phyloP scores from a whole-genome alignment of 1,284 basidiomycete genomes.

The Rhodotorula mucilaginosa region DNA sequence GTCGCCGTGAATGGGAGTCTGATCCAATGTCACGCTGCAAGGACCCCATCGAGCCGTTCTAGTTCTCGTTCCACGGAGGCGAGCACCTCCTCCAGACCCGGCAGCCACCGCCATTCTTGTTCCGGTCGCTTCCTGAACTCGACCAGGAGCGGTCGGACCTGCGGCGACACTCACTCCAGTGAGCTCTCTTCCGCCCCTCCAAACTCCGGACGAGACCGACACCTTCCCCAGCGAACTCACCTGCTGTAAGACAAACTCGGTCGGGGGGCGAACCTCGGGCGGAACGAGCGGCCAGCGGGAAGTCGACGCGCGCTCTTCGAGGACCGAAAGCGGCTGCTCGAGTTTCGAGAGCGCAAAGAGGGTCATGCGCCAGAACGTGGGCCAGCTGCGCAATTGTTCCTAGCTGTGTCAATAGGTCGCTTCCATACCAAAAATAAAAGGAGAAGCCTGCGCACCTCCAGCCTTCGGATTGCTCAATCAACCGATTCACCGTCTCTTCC shows the following conservation, averaged over 20 bases:
- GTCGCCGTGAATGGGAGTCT: no score
- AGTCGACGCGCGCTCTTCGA: background rate
- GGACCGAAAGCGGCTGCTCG: background rate
- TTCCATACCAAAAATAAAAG: background rate
- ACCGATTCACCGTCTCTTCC: conserved; percentile 51
- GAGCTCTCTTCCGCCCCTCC: background rate
- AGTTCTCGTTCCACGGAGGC: background rate
- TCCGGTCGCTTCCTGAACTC: background rate
- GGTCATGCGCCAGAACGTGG: conserved; percentile 39
- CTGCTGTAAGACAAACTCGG: conserved; percentile 6
- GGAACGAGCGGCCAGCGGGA: conserved; percentile 5
- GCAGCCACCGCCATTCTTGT: background rate
- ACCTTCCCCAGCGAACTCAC: background rate
- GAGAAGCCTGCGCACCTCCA: conserved; percentile 48
- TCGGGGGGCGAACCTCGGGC: background rate
- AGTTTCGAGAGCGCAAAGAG: conserved; percentile 13
- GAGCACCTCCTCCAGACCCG: background rate
- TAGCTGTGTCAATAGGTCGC: background rate
- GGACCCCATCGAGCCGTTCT: background rate
- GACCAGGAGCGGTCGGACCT: conserved; percentile 9
- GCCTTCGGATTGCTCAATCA: conserved; percentile 53
- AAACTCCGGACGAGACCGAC: background rate
- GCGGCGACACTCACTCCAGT: background rate
- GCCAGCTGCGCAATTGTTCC: conserved; percentile 22
- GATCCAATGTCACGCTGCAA: no score